A percentile compares a stretch with the other conserved stretches of the same genome.
These are phyloP conservation scores for Cicer cuneatum DNA, from an alignment of 306 rosid genomes.

Conservation along the genomic window DNA sequence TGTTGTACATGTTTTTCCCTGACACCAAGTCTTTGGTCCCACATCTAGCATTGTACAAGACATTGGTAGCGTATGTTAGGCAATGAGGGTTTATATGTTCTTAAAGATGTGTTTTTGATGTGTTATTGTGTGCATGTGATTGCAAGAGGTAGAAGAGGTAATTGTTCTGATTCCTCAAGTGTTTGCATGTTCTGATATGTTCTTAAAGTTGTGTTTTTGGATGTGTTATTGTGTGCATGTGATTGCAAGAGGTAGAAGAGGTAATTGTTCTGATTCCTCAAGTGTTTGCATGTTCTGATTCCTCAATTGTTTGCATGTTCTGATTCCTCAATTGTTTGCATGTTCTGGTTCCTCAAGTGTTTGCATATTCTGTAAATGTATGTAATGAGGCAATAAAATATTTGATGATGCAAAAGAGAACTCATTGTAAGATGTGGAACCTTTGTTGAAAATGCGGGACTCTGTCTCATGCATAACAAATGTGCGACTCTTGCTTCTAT, in stretches of 20 bases:
- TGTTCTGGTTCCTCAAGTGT: neutral
- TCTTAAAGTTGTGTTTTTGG: slow-evolving; percentile 14
- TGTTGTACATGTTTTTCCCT: neutral
- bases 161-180: neutral
- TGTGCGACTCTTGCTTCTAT: neutral
- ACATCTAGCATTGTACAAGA: neutral
- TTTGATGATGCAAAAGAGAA: slow-evolving; percentile 8
- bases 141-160: neutral
- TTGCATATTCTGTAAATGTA: neutral
- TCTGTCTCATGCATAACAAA: neutral
- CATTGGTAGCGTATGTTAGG: neutral
- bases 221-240: neutral
- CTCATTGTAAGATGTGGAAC: slow-evolving; percentile 6
- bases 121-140: neutral
- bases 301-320: no score
- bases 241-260: neutral
- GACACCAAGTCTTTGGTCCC: neutral
- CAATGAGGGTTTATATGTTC: slow-evolving; percentile 7
- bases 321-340: neutral
- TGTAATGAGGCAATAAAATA: neutral
- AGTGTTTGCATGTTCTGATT: neutral
- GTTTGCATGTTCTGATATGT: neutral
- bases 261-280: neutral
- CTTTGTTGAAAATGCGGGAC: neutral
- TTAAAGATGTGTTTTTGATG: slow-evolving; percentile 3